phyloP scores from a whole-genome alignment of 2,329 filamentous ascomycete species.

The Raffaelea albimanens region DNA sequence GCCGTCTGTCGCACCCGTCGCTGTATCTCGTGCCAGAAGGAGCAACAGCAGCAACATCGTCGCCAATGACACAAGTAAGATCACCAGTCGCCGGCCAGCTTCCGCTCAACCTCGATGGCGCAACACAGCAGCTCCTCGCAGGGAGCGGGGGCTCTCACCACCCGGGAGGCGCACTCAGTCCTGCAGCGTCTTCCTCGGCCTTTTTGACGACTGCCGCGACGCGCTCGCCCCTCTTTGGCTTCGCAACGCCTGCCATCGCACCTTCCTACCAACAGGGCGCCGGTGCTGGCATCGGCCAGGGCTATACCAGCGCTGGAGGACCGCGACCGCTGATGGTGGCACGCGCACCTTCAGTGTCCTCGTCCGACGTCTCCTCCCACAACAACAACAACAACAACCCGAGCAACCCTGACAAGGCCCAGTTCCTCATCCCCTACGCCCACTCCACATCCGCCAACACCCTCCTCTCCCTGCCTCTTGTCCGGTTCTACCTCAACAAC shows the following conservation, averaged over 20 bases:
- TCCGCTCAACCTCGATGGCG: neutral
- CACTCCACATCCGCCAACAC: conserved; percentile 23
- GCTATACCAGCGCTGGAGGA: too few relatives aligned
- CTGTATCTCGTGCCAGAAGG: too few relatives aligned
- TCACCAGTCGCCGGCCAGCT: neutral
- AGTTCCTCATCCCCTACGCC: conserved; percentile 26
- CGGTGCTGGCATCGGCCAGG: too few relatives aligned
- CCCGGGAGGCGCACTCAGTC: too few relatives aligned
- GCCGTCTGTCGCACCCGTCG: neutral
- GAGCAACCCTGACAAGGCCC: conserved; percentile 19
- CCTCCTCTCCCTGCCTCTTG: conserved; percentile 22
- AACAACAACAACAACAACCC: neutral
- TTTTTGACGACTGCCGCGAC: neutral
- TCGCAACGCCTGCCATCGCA: neutral
- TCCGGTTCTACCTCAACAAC: conserved; percentile 9
- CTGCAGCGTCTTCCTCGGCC: neutral
- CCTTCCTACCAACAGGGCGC: neutral
- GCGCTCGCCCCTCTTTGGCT: conserved; percentile 1
- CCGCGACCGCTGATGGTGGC: neutral
- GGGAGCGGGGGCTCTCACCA: neutral
- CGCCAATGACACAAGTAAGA: neutral
- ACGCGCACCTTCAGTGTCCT: neutral
- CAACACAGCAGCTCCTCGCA: neutral
- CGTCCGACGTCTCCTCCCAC: conserved; percentile 3
- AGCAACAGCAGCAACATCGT: neutral